Evolutionary conservation across 2,329 filamentous ascomycete species (phyloP).

Genomic region (Cercospora sp.): DNA sequence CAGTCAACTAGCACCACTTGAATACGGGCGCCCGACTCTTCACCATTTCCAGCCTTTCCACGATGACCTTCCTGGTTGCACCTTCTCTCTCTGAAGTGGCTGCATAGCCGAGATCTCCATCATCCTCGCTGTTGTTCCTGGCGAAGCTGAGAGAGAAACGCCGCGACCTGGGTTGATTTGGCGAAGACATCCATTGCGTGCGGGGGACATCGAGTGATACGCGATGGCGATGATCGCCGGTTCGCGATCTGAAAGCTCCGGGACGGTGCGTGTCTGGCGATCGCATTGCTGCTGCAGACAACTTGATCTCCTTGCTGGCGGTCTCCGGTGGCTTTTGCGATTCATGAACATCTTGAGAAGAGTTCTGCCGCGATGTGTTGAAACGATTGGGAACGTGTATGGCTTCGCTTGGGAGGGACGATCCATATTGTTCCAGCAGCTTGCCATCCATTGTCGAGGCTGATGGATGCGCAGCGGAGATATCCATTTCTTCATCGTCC

Average conservation of each 20-base stretch:
- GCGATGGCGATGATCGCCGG: slow-evolving; percentile 32
- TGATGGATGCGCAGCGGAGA: slow-evolving; percentile 66
- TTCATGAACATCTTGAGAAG: slow-evolving; percentile 42
- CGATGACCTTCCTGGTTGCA: slow-evolving; percentile 89
- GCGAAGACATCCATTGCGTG: slow-evolving; percentile 34
- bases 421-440: slow-evolving; percentile 62
- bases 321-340: slow-evolving; percentile 13
- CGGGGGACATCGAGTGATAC: slow-evolving; percentile 30
- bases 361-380: slow-evolving; percentile 50
- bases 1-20: slow-evolving; percentile 75
- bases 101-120: slow-evolving; percentile 91
- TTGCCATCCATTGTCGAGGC: slow-evolving; percentile 58
- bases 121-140: slow-evolving; percentile 58
- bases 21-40: slow-evolving; percentile 96
- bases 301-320: slow-evolving; percentile 24
- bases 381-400: slow-evolving; percentile 46
- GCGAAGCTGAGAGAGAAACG: slow-evolving; percentile 45
- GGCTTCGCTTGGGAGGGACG: slow-evolving; percentile 37
- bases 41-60: slow-evolving; percentile 91
- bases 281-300: slow-evolving; percentile 10
- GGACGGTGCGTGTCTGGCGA: slow-evolving; percentile 25
- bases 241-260: slow-evolving; percentile 25
- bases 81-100: slow-evolving; percentile 93
- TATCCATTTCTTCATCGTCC: slow-evolving; percentile 73
- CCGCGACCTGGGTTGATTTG: slow-evolving; percentile 32